phyloP scores from a whole-genome alignment of 169 alveolate species.

The Cystoisospora suis region DNA sequence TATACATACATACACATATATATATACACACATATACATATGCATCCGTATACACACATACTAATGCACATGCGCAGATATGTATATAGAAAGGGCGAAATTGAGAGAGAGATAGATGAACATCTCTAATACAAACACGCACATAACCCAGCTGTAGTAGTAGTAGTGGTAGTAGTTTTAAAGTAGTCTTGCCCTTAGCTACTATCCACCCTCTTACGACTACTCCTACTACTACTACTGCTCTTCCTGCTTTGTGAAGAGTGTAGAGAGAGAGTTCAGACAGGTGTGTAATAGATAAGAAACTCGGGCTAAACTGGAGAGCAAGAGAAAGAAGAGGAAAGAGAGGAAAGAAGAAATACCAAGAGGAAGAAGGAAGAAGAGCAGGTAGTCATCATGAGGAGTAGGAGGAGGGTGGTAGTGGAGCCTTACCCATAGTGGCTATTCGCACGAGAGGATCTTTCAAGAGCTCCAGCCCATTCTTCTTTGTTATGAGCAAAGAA shows the following conservation, averaged over 20 bases:
- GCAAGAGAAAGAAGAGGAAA: neutral
- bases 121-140: neutral
- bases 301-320: no score
- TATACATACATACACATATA: neutral
- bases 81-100: neutral
- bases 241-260: no score
- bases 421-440: slow-evolving; percentile 83
- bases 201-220: no score
- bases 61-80: neutral
- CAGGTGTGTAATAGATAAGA: no score
- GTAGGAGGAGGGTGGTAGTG: neutral
- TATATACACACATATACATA: neutral
- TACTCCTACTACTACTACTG: no score
- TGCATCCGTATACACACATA: neutral
- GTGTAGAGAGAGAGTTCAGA: no score
- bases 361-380: neutral
- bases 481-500: slow-evolving; percentile 77
- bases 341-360: neutral
- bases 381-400: no score
- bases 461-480: slow-evolving; percentile 81
- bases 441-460: slow-evolving; percentile 82
- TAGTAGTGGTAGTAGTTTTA: no score
- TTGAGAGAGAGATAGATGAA: neutral
- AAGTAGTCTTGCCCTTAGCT: no score
- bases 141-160: no score